A percentile compares a stretch with the other conserved stretches of the same genome.
These are phyloP conservation scores for Colletotrichum shisoi DNA, from an alignment of 2,329 filamentous ascomycete species.

Conservation along the genomic window DNA sequence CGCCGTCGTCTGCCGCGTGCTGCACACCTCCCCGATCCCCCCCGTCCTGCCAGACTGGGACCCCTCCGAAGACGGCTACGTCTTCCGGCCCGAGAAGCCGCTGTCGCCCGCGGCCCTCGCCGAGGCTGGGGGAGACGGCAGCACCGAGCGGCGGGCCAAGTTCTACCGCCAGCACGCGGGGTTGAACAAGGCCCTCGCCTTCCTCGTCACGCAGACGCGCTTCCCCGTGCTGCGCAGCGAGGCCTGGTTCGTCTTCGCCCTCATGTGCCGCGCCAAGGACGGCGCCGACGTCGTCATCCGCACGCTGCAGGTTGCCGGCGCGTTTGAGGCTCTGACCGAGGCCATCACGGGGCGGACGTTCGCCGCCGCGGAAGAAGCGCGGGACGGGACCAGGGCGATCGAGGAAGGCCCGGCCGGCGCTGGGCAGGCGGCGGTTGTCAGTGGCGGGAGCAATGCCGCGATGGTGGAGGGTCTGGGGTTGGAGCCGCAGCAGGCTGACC, in stretches of 20 bases:
- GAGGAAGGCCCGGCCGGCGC: not conserved
- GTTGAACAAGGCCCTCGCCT: slow-evolving; percentile 56
- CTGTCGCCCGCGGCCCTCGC: slow-evolving; percentile 24
- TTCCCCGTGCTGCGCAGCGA: slow-evolving; percentile 68
- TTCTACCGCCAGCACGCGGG: slow-evolving; percentile 59
- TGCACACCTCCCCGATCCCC: slow-evolving; percentile 55
- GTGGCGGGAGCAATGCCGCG: slow-evolving; percentile 30
- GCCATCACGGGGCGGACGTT: slow-evolving; percentile 58
- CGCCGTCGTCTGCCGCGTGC: slow-evolving; percentile 61
- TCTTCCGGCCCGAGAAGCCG: slow-evolving; percentile 37
- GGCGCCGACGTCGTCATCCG: slow-evolving; percentile 58
- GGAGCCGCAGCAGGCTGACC: slow-evolving; percentile 59
- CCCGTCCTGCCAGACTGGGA: slow-evolving; percentile 49
- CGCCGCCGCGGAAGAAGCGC: slow-evolving; percentile 29
- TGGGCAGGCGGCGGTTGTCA: slow-evolving; percentile 1
- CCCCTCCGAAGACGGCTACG: slow-evolving; percentile 45
- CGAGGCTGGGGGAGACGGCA: slow-evolving; percentile 38
- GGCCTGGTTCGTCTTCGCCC: slow-evolving; percentile 68
- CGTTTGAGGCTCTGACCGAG: slow-evolving; percentile 56
- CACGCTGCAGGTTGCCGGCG: slow-evolving; percentile 53
- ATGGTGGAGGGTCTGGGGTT: slow-evolving; percentile 51
- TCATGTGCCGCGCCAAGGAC: slow-evolving; percentile 63
- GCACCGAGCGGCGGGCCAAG: slow-evolving; percentile 41
- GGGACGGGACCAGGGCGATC: not conserved
- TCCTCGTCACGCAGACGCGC: slow-evolving; percentile 64